These are phyloP conservation scores for Trichoderma asperellum DNA, from an alignment of 2,329 filamentous ascomycete genomes.

Conservation along the genomic window DNA sequence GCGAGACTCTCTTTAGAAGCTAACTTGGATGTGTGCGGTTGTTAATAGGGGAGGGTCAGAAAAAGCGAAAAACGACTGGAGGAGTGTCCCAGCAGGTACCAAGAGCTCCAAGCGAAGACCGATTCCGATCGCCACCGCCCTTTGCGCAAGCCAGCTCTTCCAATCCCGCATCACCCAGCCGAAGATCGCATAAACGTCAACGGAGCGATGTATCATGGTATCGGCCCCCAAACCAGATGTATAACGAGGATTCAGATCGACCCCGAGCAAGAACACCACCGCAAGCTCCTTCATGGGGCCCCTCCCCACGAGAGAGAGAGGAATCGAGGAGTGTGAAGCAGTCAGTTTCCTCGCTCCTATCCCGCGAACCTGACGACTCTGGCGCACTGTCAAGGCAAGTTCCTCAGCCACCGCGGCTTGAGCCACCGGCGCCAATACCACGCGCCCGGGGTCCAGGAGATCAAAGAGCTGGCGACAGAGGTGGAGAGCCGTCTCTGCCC, in stretches of 20 bases:
- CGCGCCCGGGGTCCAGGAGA: conserved; percentile 22
- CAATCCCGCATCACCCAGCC: conserved; percentile 35
- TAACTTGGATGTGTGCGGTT: conserved; percentile 48
- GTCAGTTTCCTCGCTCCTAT: conserved; percentile 43
- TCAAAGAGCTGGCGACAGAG: conserved; percentile 12
- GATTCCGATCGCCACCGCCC: conserved; percentile 42
- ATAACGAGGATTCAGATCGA: conserved; percentile 33
- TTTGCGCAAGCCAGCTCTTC: conserved; percentile 38
- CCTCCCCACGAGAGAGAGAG: conserved; percentile 37
- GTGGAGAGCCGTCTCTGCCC: conserved; percentile 8
- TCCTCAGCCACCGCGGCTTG: conserved; percentile 24
- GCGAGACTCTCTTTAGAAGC: conserved; percentile 47
- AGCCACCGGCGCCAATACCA: conserved; percentile 18
- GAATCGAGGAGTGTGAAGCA: conserved; percentile 40
- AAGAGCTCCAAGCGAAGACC: conserved; percentile 38
- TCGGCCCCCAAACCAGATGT: conserved; percentile 35
- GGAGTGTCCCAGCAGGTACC: conserved; percentile 34
- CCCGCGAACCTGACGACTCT: conserved; percentile 30
- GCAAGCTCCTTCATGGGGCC: conserved; percentile 31
- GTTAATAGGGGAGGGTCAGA: conserved; percentile 70
- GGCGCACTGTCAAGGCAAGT: conserved; percentile 9
- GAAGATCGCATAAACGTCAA: conserved; percentile 43
- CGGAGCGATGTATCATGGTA: conserved; percentile 46
- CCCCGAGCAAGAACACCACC: conserved; percentile 31
- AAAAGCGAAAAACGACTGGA: conserved; percentile 78